Evolutionary conservation across 2,329 filamentous ascomycete genomes (phyloP).

Genomic region (Emergomyces africanus): DNA sequence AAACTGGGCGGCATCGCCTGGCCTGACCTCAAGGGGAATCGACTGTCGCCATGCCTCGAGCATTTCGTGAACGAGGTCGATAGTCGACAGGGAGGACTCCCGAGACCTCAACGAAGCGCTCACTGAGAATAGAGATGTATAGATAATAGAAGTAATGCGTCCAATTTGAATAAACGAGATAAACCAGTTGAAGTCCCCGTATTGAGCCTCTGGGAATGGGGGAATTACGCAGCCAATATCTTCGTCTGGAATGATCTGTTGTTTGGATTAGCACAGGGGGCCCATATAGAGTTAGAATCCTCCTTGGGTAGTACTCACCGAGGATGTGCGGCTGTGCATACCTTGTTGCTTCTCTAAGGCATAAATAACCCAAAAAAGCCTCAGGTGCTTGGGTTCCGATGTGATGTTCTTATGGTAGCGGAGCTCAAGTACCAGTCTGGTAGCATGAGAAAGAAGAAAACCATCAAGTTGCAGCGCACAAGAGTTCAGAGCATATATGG

Average conservation of each 20-base stretch:
- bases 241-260: not conserved
- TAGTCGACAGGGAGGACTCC: not conserved
- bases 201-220: not conserved
- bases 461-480: not conserved
- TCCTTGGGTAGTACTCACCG: not conserved
- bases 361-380: not conserved
- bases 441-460: not conserved
- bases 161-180: not conserved
- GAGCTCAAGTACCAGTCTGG: not conserved
- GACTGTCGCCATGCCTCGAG: not conserved
- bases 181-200: not conserved
- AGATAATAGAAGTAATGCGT: not conserved
- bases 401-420: not conserved
- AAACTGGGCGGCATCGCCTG: not conserved
- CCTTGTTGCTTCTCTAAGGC: not conserved
- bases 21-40: not conserved
- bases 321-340: not conserved
- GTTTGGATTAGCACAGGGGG: not conserved
- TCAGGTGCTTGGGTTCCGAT: not conserved
- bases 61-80: not conserved
- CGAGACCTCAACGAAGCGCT: not conserved
- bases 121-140: not conserved
- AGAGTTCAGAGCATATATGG: not conserved
- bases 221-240: not conserved
- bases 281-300: not conserved